Evolutionary conservation across 2,329 filamentous ascomycete genomes (phyloP).

Genomic region (Monosporascus sp.): DNA sequence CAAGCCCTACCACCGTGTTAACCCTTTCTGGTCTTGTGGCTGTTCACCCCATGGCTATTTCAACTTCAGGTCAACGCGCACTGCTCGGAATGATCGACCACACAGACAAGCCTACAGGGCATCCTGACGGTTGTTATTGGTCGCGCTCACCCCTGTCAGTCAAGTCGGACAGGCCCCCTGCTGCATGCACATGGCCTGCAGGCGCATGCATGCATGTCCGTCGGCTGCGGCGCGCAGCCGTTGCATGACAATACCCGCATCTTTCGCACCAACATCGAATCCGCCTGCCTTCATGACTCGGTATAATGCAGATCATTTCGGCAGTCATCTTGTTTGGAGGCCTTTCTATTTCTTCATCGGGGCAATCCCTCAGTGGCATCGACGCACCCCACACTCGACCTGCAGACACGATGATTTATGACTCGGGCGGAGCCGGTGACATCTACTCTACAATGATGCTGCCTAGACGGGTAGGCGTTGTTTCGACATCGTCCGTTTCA

Average conservation of each 20-base stretch:
- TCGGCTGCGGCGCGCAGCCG: slow-evolving; percentile 17
- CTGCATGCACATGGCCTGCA: not conserved
- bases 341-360: not conserved
- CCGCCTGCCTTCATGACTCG: not conserved
- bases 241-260: not conserved
- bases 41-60: not conserved
- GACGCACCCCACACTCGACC: not conserved
- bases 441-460: not conserved
- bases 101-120: not conserved
- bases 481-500: not conserved
- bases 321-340: not conserved
- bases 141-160: not conserved
- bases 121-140: not conserved
- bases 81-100: not conserved
- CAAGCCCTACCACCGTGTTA: not conserved
- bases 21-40: not conserved
- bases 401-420: not conserved
- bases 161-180: not conserved
- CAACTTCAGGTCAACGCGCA: too few species aligned
- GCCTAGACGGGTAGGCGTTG: not conserved
- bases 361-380: not conserved
- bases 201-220: slow-evolving; percentile 8
- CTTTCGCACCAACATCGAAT: not conserved
- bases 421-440: too few species aligned
- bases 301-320: not conserved